Evolutionary conservation across 306 rosid genomes (phyloP), one percentile per base, ranked within the genome.

Genomic region (Argentina anserina): DNA sequence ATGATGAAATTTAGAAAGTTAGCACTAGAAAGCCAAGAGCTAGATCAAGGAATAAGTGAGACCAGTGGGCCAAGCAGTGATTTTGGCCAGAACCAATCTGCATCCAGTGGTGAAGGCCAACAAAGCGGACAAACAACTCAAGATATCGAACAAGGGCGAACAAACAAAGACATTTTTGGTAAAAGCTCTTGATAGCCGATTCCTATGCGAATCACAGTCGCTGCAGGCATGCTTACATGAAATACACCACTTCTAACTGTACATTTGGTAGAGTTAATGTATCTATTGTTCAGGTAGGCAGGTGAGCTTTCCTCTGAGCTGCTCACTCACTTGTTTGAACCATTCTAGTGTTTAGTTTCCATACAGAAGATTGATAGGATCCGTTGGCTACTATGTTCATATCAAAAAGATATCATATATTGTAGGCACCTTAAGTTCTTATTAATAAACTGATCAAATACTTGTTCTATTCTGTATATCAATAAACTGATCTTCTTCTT

Each of bases 41-140:
- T 62, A 62, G 81, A 77, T 50, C 83, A 28, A 36, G 41, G 34
- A 31, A 69, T 75, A 1, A 75, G 73, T 31, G 76, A 70, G 76
- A 52, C 9, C 76, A 74, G 79, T 34, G 75, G 41, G 17, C 73
- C 79, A 0, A 80, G 68, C 59, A 74, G 76, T 28, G 83, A 70
- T 13, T 79, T 70, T 47, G 67, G 60, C 42, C 49, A 25, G 65
- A 42, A 47, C 31, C 74, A 26, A 36, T 72, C 81, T 37, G 43
- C 69, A 58, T 72, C 74, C 5, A 78, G 74, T 21, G 64, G 84
- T 28, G 80, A 84, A 10, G 85, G 72, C 70, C 84, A 61, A 74
- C 87, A 81, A 77, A 81, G 72, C 70, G 82, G 55, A 74, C 87
- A 81, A 77, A 81, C 77, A 42, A 70, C 83, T 5, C 82, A 17